Percentiles rank a stretch among this genome's conserved stretches.
These are phyloP conservation scores for Emergomyces orientalis DNA, from an alignment of 2,329 filamentous ascomycete species.

Conservation along the genomic window DNA sequence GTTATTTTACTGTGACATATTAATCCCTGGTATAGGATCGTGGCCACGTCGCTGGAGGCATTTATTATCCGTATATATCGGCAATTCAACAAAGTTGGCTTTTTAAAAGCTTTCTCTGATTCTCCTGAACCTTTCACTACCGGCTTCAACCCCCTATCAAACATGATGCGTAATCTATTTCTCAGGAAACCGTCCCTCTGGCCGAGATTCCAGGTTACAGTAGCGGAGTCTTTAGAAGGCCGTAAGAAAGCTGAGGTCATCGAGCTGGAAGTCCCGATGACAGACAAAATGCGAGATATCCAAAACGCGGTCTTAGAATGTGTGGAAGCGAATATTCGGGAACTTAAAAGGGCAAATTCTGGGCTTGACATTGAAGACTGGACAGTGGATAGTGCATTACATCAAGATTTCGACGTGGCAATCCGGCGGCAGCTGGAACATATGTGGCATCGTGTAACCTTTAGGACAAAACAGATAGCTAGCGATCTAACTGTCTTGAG, in stretches of 20 bases:
- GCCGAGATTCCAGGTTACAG: slow-evolving; percentile 85
- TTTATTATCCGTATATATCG: slow-evolving; percentile 92
- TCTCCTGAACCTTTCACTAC: slow-evolving; percentile 81
- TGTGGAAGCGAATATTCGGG: slow-evolving; percentile 86
- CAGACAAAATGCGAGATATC: slow-evolving; percentile 82
- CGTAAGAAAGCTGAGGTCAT: slow-evolving; percentile 93
- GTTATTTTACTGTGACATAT: not conserved
- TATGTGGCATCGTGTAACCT: slow-evolving; percentile 94
- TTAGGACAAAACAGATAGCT: slow-evolving; percentile 90
- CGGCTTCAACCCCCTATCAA: slow-evolving; percentile 78
- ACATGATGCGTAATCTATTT: slow-evolving; percentile 88
- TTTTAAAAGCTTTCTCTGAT: slow-evolving; percentile 93
- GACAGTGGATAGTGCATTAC: slow-evolving; percentile 86
- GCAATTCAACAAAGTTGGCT: slow-evolving; percentile 87
- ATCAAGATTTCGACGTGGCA: slow-evolving; percentile 84
- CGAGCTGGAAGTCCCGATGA: slow-evolving; percentile 93
- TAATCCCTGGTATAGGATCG: slow-evolving; percentile 43
- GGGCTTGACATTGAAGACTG: slow-evolving; percentile 94
- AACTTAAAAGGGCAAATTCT: slow-evolving; percentile 82
- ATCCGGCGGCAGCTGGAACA: slow-evolving; percentile 85
- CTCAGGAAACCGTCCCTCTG: slow-evolving; percentile 80
- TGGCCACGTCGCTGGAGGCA: slow-evolving; percentile 82
- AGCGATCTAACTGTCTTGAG: slow-evolving; percentile 77
- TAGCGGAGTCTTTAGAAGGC: slow-evolving; percentile 81
- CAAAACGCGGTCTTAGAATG: slow-evolving; percentile 93